Percentiles rank a stretch among this genome's conserved stretches.
Evolutionary conservation across 1,284 basidiomycete species (phyloP).

Genomic region (Mycena citricolor): DNA sequence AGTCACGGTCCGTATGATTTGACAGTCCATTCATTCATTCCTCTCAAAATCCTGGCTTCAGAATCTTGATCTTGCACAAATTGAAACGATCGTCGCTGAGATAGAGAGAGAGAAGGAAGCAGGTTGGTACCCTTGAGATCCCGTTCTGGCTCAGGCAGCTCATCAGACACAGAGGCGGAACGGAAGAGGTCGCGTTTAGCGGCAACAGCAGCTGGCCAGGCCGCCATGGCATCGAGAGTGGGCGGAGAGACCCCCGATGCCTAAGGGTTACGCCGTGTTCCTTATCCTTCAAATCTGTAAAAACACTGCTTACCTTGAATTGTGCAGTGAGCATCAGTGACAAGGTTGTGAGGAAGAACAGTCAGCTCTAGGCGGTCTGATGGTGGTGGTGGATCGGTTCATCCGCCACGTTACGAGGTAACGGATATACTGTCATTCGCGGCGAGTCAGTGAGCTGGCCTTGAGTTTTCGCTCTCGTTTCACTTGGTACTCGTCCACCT

Average conservation of each 20-base stretch:
- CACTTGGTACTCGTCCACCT: too few species aligned
- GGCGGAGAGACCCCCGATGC: conserved; percentile 17
- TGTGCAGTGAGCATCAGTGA: too few species aligned
- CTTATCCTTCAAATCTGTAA: too few species aligned
- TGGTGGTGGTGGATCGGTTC: too few species aligned
- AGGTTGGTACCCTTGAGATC: conserved; percentile 45
- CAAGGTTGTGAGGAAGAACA: too few species aligned
- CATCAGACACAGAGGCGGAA: conserved; percentile 69
- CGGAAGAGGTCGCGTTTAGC: conserved; percentile 77
- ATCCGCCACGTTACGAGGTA: too few species aligned
- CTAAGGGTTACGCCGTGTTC: too few species aligned
- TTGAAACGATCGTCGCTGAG: conserved; percentile 86
- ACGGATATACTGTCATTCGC: too few species aligned
- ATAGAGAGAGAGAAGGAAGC: conserved; percentile 97
- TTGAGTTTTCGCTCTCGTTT: too few species aligned
- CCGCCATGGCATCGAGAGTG: conserved; percentile 73
- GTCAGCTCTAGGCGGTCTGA: too few species aligned
- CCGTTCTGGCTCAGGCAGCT: neutral
- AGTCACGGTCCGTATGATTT: conserved; percentile 66
- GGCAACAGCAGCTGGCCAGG: conserved; percentile 80
- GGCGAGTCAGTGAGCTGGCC: too few species aligned
- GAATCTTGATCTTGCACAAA: conserved; percentile 85
- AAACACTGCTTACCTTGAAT: too few species aligned
- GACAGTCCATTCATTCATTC: conserved; percentile 8
- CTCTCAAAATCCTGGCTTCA: conserved; percentile 32